Evolutionary conservation across 352 stramenopile species (phyloP), one percentile per base, ranked within the genome.

Genomic region (Thraustochytrium striatum): DNA sequence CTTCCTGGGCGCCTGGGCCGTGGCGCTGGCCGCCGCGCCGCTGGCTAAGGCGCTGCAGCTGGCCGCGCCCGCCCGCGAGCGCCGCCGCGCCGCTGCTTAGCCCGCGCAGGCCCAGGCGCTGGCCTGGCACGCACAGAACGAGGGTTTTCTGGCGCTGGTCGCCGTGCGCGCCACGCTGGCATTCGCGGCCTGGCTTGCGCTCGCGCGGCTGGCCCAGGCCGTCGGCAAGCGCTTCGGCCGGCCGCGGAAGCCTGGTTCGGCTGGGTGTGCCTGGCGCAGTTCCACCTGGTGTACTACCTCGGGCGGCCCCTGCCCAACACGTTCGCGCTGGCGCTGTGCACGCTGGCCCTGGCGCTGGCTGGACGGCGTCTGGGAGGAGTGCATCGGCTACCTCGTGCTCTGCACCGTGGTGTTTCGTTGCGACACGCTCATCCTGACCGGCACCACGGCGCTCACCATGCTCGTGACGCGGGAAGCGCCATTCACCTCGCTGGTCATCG

Each of bases 281-380:
- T 99, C 85, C 96, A 99, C 84, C 86, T 98, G 0, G 87, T 96
- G 47, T 99, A 98, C 85, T 99, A 99, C 87, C 87, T 96, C 21
- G 92, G 88, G 52, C 90, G 97, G 36, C 96, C 96, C 50, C 87
- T 99, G 52, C 96, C 96, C 21, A 99, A 99, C 86, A 93, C 90
- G 16, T 98, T 98, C 85, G 96, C 96, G 33, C 84, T 99, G 82
- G 88, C 93, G 50, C 61, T 92, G 13, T 69, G 85, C 19, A 83
- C 87, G 3, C 84, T 89, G 73, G 84, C 83, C 2, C 89, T 89
- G 68, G 83, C 83, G 83, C 79, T 90, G 83, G 85, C 82, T 93
- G 1, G 39, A 83, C 28, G 69, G 25, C 69, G 52, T 72, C 89
- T 87, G 62, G 62, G 50, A 58, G 65, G 38, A 69, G 33, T 85